A percentile compares a stretch with the other conserved stretches of the same genome.
Evolutionary conservation across 495 filamentous ascomycete genomes (phyloP).

Genomic region (Talaromyces adpressus): DNA sequence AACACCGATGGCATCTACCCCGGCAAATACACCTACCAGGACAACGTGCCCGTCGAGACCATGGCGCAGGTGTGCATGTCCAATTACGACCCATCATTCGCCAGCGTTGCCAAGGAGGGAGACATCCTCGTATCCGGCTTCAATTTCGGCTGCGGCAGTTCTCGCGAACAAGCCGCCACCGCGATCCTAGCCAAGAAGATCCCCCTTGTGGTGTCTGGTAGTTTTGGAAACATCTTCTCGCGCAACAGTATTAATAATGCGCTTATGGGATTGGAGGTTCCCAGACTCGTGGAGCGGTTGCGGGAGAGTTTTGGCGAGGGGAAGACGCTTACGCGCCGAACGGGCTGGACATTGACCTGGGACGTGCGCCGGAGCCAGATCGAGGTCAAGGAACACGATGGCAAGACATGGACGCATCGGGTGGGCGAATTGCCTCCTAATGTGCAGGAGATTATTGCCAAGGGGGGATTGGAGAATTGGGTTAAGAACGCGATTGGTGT

Average conservation of each 20-base stretch:
- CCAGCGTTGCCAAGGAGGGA: slow-evolving; percentile 45
- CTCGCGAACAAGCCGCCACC: slow-evolving; percentile 73
- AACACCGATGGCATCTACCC: slow-evolving; percentile 71
- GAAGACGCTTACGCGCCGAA: slow-evolving; percentile 66
- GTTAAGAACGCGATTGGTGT: slow-evolving; percentile 58
- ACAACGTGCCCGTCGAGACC: slow-evolving; percentile 62
- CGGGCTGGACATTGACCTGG: slow-evolving; percentile 86
- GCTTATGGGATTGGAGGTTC: slow-evolving; percentile 69
- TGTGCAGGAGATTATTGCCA: slow-evolving; percentile 86
- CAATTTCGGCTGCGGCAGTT: slow-evolving; percentile 81
- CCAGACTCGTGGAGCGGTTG: slow-evolving; percentile 54
- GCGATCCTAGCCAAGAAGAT: slow-evolving; percentile 71
- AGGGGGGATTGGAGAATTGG: slow-evolving; percentile 69
- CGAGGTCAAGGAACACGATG: slow-evolving; percentile 55
- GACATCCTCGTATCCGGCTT: slow-evolving; percentile 84
- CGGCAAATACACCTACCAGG: slow-evolving; percentile 85
- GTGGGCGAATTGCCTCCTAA: slow-evolving; percentile 82
- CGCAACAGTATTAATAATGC: slow-evolving; percentile 81
- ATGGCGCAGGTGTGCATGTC: slow-evolving; percentile 90
- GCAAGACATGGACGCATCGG: slow-evolving; percentile 64
- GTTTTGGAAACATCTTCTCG: slow-evolving; percentile 73
- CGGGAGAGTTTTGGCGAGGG: slow-evolving; percentile 41
- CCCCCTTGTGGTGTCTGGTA: slow-evolving; percentile 65
- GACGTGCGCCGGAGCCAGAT: slow-evolving; percentile 70
- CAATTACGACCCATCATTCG: slow-evolving; percentile 79